phyloP scores from a whole-genome alignment of 805 yeast species.

The Candida anglica region DNA sequence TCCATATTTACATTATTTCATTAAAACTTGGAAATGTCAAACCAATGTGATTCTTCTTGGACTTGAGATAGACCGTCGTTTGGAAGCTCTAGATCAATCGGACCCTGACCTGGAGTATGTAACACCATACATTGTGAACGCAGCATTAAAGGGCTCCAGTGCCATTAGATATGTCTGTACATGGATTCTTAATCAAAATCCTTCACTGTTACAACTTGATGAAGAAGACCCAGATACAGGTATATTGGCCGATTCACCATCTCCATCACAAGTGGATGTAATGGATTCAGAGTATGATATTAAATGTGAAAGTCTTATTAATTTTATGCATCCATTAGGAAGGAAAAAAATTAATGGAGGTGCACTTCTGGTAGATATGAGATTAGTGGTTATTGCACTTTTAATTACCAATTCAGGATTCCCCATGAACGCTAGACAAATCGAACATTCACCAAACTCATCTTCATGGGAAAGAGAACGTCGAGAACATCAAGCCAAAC shows the following conservation, averaged over 20 bases:
- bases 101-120: slow-evolving; percentile 15
- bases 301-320: slow-evolving; percentile 51
- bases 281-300: slow-evolving; percentile 45
- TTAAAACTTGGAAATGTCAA: slow-evolving; percentile 64
- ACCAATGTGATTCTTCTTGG: slow-evolving; percentile 58
- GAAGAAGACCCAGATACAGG: background rate
- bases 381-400: slow-evolving; percentile 55
- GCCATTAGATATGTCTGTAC: slow-evolving; percentile 63
- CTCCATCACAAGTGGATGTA: background rate
- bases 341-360: slow-evolving; percentile 56
- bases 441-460: background rate
- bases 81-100: slow-evolving; percentile 26
- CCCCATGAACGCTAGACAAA: slow-evolving; percentile 6
- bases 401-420: slow-evolving; percentile 23
- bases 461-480: slow-evolving; percentile 11
- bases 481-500: slow-evolving; percentile 14
- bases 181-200: slow-evolving; percentile 50
- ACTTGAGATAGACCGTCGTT: slow-evolving; percentile 44
- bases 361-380: slow-evolving; percentile 52
- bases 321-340: slow-evolving; percentile 66
- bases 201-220: slow-evolving; percentile 9
- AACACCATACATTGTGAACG: slow-evolving; percentile 30
- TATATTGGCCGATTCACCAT: background rate
- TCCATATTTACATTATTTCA: slow-evolving; percentile 57
- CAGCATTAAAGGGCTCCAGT: slow-evolving; percentile 53